A percentile compares a stretch with the other conserved stretches of the same genome.
Conservation (phyloP, 441 rosid species). For the Lepidium campestre region DNA sequence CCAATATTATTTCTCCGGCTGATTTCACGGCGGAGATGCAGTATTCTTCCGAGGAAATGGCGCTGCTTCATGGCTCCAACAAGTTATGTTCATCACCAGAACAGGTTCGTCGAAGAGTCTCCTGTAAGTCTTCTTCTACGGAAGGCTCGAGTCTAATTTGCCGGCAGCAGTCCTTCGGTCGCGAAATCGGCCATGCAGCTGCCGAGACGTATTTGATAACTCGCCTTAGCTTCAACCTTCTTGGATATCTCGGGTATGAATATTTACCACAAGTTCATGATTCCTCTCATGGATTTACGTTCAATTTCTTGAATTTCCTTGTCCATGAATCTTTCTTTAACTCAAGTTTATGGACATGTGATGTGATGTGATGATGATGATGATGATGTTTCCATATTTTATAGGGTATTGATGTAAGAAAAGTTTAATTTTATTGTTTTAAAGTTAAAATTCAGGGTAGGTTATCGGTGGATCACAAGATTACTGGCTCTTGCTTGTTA, state of each 20-base stretch:
- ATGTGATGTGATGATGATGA: too few relatives aligned
- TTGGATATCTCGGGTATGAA: slow-evolving; percentile 75
- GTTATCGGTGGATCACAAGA: slow-evolving; percentile 44
- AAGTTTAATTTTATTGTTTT: slow-evolving; percentile 5
- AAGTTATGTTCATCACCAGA: slow-evolving; percentile 13
- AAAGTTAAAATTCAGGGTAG: slow-evolving; percentile 71
- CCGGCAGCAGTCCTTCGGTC: slow-evolving; percentile 55
- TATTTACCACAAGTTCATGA: too few relatives aligned
- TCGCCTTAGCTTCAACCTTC: slow-evolving; percentile 64
- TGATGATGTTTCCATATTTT: neutral
- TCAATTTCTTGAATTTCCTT: neutral
- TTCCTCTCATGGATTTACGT: neutral
- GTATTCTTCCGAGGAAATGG: slow-evolving; percentile 15
- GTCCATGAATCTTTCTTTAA: neutral
- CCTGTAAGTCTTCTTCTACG: slow-evolving; percentile 20
- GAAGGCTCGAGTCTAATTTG: neutral
- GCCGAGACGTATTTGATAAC: slow-evolving; percentile 81
- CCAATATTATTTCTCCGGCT: neutral
- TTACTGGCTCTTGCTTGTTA: slow-evolving; percentile 34
- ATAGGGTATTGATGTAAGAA: neutral
- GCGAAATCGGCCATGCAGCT: slow-evolving; percentile 81
- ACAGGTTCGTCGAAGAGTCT: slow-evolving; percentile 42
- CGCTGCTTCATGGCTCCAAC: neutral
- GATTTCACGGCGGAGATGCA: slow-evolving; percentile 30
- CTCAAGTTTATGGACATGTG: too few relatives aligned